A percentile compares a stretch with the other conserved stretches of the same genome.
Conservation (phyloP, 164 flowering plant genomes). For the Annona cherimola region DNA sequence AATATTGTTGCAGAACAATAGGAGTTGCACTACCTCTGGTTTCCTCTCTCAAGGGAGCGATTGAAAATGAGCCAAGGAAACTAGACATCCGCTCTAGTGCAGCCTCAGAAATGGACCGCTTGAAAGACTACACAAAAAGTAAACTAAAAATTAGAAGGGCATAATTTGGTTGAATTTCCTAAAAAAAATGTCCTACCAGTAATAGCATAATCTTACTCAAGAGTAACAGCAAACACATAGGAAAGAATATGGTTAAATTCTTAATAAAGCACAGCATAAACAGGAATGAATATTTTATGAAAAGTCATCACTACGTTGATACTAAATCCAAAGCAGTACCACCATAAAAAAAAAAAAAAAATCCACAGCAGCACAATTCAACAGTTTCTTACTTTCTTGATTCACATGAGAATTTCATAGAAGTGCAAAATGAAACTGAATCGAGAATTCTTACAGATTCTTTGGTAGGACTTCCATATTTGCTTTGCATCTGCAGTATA, state of each 20-base stretch:
- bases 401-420: background rate
- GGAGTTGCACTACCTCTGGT: constrained; percentile 37
- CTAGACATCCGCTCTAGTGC: constrained; percentile 68
- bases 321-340: background rate
- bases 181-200: constrained; percentile 6
- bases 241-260: background rate
- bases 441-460: constrained; percentile 55
- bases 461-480: constrained; percentile 55
- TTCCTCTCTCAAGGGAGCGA: constrained; percentile 51
- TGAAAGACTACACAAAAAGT: constrained; percentile 44
- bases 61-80: constrained; percentile 67
- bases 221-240: background rate
- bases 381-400: background rate
- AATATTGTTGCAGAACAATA: background rate
- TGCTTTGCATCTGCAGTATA: constrained; percentile 69
- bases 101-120: constrained; percentile 73
- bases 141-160: background rate
- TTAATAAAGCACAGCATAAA: background rate
- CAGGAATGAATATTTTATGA: background rate
- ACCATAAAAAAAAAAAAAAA: too few relatives aligned
- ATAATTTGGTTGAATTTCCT: background rate
- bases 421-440: background rate
- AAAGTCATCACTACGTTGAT: background rate
- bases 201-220: background rate
- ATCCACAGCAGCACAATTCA: too few relatives aligned